Evolutionary conservation across 176 grass and related monocot genomes (phyloP).

Genomic region (Typha latifolia): DNA sequence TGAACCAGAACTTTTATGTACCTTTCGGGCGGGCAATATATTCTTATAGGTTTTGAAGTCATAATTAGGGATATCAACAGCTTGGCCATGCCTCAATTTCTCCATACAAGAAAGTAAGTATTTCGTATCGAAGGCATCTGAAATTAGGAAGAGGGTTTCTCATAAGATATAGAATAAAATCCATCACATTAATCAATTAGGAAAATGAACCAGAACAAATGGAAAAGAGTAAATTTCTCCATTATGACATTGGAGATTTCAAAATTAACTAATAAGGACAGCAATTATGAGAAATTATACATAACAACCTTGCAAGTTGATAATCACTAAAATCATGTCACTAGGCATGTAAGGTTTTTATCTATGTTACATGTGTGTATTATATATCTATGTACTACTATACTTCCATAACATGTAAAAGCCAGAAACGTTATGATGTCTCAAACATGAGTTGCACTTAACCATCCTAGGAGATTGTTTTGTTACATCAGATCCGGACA

Average conservation of each 20-base stretch:
- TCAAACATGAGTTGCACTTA: too few species aligned
- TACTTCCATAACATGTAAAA: too few species aligned
- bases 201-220: not conserved
- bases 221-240: not conserved
- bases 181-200: not conserved
- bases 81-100: conserved; percentile 55
- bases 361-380: too few species aligned
- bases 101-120: conserved; percentile 67
- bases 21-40: conserved; percentile 33
- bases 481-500: too few species aligned
- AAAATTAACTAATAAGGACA: not conserved
- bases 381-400: too few species aligned
- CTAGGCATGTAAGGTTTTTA: too few species aligned
- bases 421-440: too few species aligned
- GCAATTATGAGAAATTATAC: not conserved
- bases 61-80: conserved; percentile 76
- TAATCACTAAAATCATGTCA: too few species aligned
- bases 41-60: conserved; percentile 78
- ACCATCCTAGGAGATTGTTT: too few species aligned
- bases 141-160: conserved; percentile 3
- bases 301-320: not conserved
- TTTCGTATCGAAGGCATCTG: conserved; percentile 92
- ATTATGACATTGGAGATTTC: not conserved
- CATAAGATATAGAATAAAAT: not conserved
- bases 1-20: conserved; percentile 6